Conservation (phyloP, 352 stramenopile species). For the Globisporangium lucens region DNA sequence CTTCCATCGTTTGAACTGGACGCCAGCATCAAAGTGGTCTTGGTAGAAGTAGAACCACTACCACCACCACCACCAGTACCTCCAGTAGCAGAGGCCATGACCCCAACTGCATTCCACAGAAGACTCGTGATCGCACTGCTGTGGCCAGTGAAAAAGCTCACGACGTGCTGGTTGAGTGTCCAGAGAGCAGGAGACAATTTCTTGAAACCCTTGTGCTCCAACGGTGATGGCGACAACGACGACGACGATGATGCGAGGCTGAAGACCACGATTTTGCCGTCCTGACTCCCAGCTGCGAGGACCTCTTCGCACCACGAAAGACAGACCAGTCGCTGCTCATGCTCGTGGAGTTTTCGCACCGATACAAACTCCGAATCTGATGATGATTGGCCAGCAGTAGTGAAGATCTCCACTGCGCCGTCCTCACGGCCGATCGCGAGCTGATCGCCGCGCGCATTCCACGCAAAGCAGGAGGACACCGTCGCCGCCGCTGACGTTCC, state of each 20-base stretch:
- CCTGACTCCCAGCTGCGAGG: slow-evolving; percentile 43
- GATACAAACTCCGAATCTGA: slow-evolving; percentile 3
- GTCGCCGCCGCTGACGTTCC: not conserved
- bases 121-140: slow-evolving; percentile 42
- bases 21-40: slow-evolving; percentile 26
- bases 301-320: slow-evolving; percentile 39
- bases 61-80: not conserved
- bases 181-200: not conserved
- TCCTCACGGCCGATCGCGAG: slow-evolving; percentile 40
- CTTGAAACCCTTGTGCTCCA: not conserved
- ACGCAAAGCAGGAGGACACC: slow-evolving; percentile 27
- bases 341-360: slow-evolving; percentile 40
- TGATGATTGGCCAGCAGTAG: not conserved
- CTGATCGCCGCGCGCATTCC: slow-evolving; percentile 20
- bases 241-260: slow-evolving; percentile 1
- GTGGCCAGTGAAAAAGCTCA: slow-evolving; percentile 34
- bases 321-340: slow-evolving; percentile 40
- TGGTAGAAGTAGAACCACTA: not conserved
- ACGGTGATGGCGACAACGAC: not conserved
- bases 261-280: slow-evolving; percentile 61
- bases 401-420: slow-evolving; percentile 46
- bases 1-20: slow-evolving; percentile 55
- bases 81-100: not conserved
- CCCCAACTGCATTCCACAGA: slow-evolving; percentile 28
- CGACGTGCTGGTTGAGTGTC: slow-evolving; percentile 13